Evolutionary conservation across 2,329 filamentous ascomycete species (phyloP), one percentile per base, ranked within the genome.

Genomic region (Rhexocercosporidium sp.): DNA sequence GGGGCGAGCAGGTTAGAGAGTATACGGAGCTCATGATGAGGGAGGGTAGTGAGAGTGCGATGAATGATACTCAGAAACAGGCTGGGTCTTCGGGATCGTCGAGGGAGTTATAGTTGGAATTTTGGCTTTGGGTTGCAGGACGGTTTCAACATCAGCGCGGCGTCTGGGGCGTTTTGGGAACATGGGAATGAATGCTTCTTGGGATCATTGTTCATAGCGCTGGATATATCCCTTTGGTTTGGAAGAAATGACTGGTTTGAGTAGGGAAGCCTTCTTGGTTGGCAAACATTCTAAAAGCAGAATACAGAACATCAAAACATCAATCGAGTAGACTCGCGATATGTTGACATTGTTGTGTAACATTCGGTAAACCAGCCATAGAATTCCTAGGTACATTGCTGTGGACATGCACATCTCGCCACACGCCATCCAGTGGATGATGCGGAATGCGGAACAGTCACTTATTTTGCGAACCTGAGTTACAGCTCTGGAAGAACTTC

Each of bases 1-100:
- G 57, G 37, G 61, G 57, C 18, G 57, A 68, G 54, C 66, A 68
- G 59, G 29, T 54, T 16, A 65, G 18, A 31, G 67, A 68, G 37
- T 59, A 67, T 41, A 51, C 34, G 53, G 47, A 59, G 41, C 44
- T 34, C 4, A 41, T 46, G 20, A 31, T 44, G 22, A 29, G 14
- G 64, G 39, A 47, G 49, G 47, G 31, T 22, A 51, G 49, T 14
- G 56, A 20, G 37, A 27, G 54, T n/a, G 62, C 47, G 14, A n/a
- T 20, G 61, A 57, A 56, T 16, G 8, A 9, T n/a, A 34, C 11
- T 11, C 11, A 20, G 49, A 31, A 53, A 39, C 29, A 56, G 18
- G 53, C 29, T 1, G n/a, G 53, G 18, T 37, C 27, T 22, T 56
- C 53, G 2, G 53, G 53, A n/a, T 56, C 31, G 18, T 56, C 53